These are phyloP conservation scores for Coriolopsis trogii DNA, from an alignment of 1,284 basidiomycete species.

Conservation along the genomic window DNA sequence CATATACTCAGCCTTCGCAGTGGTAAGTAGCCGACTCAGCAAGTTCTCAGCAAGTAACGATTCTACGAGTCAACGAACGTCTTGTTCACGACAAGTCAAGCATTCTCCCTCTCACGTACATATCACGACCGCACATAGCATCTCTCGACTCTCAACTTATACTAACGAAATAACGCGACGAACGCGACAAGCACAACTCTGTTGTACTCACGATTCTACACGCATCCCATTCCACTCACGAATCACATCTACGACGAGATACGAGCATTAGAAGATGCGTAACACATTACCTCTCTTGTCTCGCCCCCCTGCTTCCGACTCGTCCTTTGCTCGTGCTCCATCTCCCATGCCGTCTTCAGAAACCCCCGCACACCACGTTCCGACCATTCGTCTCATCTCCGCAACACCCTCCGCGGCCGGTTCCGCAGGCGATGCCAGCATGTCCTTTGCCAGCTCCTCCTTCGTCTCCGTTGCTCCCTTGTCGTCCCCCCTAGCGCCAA, in stretches of 20 bases:
- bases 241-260: slow-evolving; percentile 18
- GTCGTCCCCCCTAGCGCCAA: slow-evolving; percentile 37
- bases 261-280: slow-evolving; percentile 36
- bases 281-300: slow-evolving; percentile 38
- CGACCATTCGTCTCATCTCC: slow-evolving; percentile 69
- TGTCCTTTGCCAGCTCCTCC: slow-evolving; percentile 32
- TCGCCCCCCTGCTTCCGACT: slow-evolving; percentile 33
- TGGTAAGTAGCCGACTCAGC: slow-evolving; percentile 27
- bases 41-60: slow-evolving; percentile 27
- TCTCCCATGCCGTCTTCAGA: slow-evolving; percentile 34
- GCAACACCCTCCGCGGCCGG: slow-evolving; percentile 63
- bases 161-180: slow-evolving; percentile 24
- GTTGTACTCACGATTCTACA: slow-evolving; percentile 29
- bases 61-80: slow-evolving; percentile 25
- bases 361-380: slow-evolving; percentile 41
- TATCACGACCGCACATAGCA: slow-evolving; percentile 26
- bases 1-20: slow-evolving; percentile 12
- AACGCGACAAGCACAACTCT: slow-evolving; percentile 26
- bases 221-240: slow-evolving; percentile 18
- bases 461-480: slow-evolving; percentile 35
- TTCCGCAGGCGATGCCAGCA: slow-evolving; percentile 38
- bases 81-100: slow-evolving; percentile 21
- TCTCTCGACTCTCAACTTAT: slow-evolving; percentile 14
- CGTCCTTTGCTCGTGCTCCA: slow-evolving; percentile 31
- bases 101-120: slow-evolving; percentile 21